A percentile compares a stretch with the other conserved stretches of the same genome.
Evolutionary conservation across 768 basidiomycete genomes (phyloP).

Genomic region (Exidia glandulosa): DNA sequence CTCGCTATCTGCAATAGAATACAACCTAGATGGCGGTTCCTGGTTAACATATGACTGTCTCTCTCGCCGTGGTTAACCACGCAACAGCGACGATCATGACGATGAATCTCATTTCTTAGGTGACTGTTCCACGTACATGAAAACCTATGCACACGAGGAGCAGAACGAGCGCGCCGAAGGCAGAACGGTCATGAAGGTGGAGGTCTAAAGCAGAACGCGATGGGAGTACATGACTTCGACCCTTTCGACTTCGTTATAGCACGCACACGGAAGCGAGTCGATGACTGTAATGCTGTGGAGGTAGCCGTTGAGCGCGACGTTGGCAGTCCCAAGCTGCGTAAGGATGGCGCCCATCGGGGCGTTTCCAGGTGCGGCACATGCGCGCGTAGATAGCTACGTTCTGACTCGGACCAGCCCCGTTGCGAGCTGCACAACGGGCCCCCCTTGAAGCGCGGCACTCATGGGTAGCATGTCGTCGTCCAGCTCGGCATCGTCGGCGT

Average conservation of each 20-base stretch:
- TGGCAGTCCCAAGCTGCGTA: slow-evolving; percentile 6
- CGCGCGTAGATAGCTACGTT: not conserved
- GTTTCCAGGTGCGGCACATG: not conserved
- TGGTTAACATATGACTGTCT: too few relatives aligned
- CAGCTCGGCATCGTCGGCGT: not conserved
- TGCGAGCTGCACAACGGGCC: not conserved
- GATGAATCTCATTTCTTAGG: too few relatives aligned
- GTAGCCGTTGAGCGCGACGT: slow-evolving; percentile 5
- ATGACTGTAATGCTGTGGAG: slow-evolving; percentile 1
- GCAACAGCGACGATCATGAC: too few relatives aligned
- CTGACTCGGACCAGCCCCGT: not conserved
- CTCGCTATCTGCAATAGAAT: too few relatives aligned
- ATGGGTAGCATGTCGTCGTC: not conserved
- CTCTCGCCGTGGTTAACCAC: too few relatives aligned
- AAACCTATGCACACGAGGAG: too few relatives aligned
- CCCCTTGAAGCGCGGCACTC: not conserved
- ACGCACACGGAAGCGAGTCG: not conserved
- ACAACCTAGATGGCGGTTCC: too few relatives aligned
- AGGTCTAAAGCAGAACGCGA: too few relatives aligned
- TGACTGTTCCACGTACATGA: too few relatives aligned
- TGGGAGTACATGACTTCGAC: too few relatives aligned
- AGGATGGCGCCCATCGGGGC: not conserved
- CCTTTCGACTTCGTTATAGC: slow-evolving; percentile 4
- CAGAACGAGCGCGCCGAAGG: too few relatives aligned
- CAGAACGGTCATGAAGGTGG: too few relatives aligned